These are phyloP conservation scores for Tolypocladium cylindrosporum DNA, from an alignment of 2,329 filamentous ascomycete species.

Conservation along the genomic window DNA sequence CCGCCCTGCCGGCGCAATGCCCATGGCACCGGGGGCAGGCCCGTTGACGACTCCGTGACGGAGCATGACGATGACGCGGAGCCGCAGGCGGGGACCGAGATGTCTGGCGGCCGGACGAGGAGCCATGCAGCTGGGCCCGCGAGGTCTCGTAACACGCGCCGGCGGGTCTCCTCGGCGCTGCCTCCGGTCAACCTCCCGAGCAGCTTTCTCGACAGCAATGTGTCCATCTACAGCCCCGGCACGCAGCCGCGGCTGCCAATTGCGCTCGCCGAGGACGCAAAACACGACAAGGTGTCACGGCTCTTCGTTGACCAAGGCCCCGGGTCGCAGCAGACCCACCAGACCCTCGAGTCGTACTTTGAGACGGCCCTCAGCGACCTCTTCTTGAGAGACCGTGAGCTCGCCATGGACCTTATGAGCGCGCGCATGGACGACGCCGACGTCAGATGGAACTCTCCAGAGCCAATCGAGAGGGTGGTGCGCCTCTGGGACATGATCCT, in stretches of 20 bases:
- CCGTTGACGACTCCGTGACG: constrained; percentile 13
- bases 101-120: constrained; percentile 15
- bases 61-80: constrained; percentile 18
- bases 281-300: constrained; percentile 18
- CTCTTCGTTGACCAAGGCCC: constrained; percentile 15
- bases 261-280: constrained; percentile 21
- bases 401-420: constrained; percentile 7
- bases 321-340: constrained; percentile 12
- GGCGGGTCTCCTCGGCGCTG: constrained; percentile 26
- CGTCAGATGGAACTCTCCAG: constrained; percentile 3
- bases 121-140: constrained; percentile 12
- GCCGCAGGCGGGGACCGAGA: constrained; percentile 16
- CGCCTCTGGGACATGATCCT: constrained; percentile 24
- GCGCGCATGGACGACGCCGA: constrained; percentile 2
- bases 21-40: constrained; percentile 14
- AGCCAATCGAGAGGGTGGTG: constrained; percentile 9
- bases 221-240: constrained; percentile 23
- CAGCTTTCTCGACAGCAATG: constrained; percentile 44
- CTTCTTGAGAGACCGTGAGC: constrained; percentile 8
- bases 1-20: constrained; percentile 7
- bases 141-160: constrained; percentile 21
- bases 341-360: constrained; percentile 21
- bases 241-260: constrained; percentile 17
- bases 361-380: constrained; percentile 14
- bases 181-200: constrained; percentile 45